Evolutionary conservation across 2,329 filamentous ascomycete species (phyloP).

Genomic region (Dryadomyces quercus-mongolicae): DNA sequence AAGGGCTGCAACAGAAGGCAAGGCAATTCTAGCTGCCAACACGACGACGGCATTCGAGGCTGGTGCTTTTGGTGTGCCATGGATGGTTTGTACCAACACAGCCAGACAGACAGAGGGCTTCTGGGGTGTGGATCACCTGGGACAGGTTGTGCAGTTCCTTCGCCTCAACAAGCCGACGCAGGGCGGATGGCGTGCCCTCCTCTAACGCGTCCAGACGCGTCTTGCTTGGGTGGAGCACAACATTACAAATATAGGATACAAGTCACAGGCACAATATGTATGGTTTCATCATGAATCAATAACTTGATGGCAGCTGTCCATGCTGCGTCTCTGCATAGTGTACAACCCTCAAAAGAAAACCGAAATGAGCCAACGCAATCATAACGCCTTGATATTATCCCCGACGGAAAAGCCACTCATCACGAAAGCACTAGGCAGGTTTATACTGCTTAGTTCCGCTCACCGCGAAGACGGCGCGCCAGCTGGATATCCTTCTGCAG

Average conservation of each 20-base stretch:
- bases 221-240: too few species aligned
- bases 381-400: conserved; percentile 32
- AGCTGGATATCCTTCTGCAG: conserved; percentile 85
- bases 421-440: conserved; percentile 19
- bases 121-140: conserved; percentile 27
- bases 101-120: conserved; percentile 21
- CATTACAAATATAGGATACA: neutral
- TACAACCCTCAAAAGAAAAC: conserved; percentile 27
- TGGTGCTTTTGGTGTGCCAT: conserved; percentile 26
- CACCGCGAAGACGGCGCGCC: conserved; percentile 85
- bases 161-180: conserved; percentile 16
- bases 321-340: conserved; percentile 21
- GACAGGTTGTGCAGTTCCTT: conserved; percentile 22
- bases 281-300: conserved; percentile 10
- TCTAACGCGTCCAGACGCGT: conserved; percentile 11
- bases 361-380: conserved; percentile 25
- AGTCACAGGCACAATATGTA: neutral
- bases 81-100: conserved; percentile 23
- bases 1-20: conserved; percentile 17
- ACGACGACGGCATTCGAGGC: conserved; percentile 23
- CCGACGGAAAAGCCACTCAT: conserved; percentile 12
- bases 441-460: conserved; percentile 60
- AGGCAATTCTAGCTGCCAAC: conserved; percentile 19
- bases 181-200: conserved; percentile 21
- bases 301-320: conserved; percentile 9